Percentiles rank a stretch among this genome's conserved stretches.
Conservation (phyloP, 768 basidiomycete species). For the Naganishia kalamii region DNA sequence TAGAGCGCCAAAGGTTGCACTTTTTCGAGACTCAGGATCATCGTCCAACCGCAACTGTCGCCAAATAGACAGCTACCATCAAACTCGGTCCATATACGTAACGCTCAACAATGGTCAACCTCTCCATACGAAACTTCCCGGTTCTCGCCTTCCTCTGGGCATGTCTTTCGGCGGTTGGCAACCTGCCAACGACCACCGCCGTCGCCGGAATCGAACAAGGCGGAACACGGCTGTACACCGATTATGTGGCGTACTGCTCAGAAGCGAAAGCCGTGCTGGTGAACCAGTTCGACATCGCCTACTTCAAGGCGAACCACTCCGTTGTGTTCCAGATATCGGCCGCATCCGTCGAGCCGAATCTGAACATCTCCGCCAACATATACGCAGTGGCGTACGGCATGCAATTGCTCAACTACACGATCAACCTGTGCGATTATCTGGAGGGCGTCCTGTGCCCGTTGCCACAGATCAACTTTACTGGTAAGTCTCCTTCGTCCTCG, state of each 20-base stretch:
- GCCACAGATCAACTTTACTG: slow-evolving; percentile 81
- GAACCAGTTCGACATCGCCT: slow-evolving; percentile 40
- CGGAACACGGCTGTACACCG: slow-evolving; percentile 25
- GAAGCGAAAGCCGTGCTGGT: slow-evolving; percentile 39
- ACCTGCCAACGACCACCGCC: neutral
- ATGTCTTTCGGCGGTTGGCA: neutral
- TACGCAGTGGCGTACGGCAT: slow-evolving; percentile 83
- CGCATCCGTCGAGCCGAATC: slow-evolving; percentile 61
- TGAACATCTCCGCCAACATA: slow-evolving; percentile 75
- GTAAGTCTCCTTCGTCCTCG: slow-evolving; percentile 39
- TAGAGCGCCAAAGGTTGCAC: no score
- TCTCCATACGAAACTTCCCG: neutral
- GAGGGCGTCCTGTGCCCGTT: slow-evolving; percentile 72
- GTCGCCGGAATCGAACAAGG: slow-evolving; percentile 9
- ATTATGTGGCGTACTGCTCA: slow-evolving; percentile 41
- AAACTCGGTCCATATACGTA: neutral
- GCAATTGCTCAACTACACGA: slow-evolving; percentile 70
- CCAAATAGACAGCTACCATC: neutral
- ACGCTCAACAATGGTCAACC: neutral
- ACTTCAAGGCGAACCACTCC: slow-evolving; percentile 49
- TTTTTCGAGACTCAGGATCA: no score
- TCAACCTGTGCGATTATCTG: slow-evolving; percentile 75
- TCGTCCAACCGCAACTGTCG: no score
- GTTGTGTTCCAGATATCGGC: slow-evolving; percentile 79
- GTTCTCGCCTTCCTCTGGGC: neutral